Evolutionary conservation across 768 basidiomycete species (phyloP).

Genomic region (Steccherinum ochraceum): DNA sequence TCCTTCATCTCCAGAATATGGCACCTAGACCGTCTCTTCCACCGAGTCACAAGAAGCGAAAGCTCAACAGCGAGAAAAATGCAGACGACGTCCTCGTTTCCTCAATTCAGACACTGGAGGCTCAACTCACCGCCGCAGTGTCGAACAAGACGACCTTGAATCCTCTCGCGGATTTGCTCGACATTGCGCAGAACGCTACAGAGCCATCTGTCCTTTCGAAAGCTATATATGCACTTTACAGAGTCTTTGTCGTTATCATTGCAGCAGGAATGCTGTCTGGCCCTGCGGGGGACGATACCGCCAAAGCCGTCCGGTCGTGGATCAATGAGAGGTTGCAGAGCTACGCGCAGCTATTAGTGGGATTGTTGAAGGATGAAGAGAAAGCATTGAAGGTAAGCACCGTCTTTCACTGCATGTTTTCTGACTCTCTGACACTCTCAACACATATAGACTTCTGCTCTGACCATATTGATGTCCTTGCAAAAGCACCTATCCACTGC

Average conservation of each 20-base stretch:
- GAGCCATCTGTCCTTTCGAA: slow-evolving; percentile 60
- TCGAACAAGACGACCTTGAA: slow-evolving; percentile 63
- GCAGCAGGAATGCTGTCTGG: slow-evolving; percentile 49
- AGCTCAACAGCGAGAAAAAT: slow-evolving; percentile 5
- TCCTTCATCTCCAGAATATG: too few relatives aligned
- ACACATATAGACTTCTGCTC: slow-evolving; percentile 48
- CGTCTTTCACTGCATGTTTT: neutral
- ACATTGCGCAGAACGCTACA: slow-evolving; percentile 40
- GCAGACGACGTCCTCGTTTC: slow-evolving; percentile 9
- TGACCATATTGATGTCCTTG: slow-evolving; percentile 73
- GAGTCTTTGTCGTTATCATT: slow-evolving; percentile 66
- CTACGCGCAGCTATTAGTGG: slow-evolving; percentile 63
- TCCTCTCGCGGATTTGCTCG: slow-evolving; percentile 65
- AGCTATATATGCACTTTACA: slow-evolving; percentile 76
- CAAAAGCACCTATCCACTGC: slow-evolving; percentile 73
- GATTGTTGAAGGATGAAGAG: slow-evolving; percentile 74
- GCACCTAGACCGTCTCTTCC: slow-evolving; percentile 14
- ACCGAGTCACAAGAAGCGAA: slow-evolving; percentile 21
- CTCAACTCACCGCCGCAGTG: slow-evolving; percentile 47
- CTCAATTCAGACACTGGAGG: slow-evolving; percentile 44
- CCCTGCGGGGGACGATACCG: slow-evolving; percentile 49
- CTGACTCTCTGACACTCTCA: neutral
- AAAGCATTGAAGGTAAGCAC: slow-evolving; percentile 59
- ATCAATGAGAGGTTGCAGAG: slow-evolving; percentile 66
- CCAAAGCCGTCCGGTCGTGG: slow-evolving; percentile 67